A percentile compares a stretch with the other conserved stretches of the same genome.
These are phyloP conservation scores for Colletotrichum sp. DNA, from an alignment of 2,329 filamentous ascomycete genomes.

Conservation along the genomic window DNA sequence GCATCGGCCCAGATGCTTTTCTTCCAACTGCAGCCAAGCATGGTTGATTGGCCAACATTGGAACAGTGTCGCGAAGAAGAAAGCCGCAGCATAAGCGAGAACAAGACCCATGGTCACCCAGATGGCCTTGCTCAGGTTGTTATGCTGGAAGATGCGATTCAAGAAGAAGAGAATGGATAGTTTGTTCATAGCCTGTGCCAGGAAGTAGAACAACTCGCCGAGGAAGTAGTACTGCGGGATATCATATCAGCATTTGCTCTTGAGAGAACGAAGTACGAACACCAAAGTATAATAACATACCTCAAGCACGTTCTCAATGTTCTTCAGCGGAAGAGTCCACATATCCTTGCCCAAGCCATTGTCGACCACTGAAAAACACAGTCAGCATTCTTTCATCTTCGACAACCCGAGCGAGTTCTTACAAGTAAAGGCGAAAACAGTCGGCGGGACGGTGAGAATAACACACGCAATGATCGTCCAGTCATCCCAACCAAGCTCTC, in stretches of 20 bases:
- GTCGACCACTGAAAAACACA: slow-evolving; percentile 27
- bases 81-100: neutral
- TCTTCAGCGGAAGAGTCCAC: slow-evolving; percentile 33
- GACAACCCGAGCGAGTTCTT: neutral
- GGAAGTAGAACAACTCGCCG: slow-evolving; percentile 34
- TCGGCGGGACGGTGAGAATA: slow-evolving; percentile 29
- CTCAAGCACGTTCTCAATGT: slow-evolving; percentile 29
- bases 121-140: neutral
- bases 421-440: neutral
- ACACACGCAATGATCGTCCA: slow-evolving; percentile 36
- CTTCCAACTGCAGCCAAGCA: neutral
- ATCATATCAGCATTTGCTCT: accelerated
- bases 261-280: slow-evolving; percentile 23
- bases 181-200: slow-evolving; percentile 31
- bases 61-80: slow-evolving; percentile 3
- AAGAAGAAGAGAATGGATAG: slow-evolving; percentile 35
- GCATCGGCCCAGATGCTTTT: neutral
- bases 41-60: slow-evolving; percentile 8
- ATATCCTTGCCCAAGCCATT: slow-evolving; percentile 39
- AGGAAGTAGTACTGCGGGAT: slow-evolving; percentile 28
- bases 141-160: slow-evolving; percentile 32
- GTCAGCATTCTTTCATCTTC: neutral
- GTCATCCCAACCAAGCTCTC: slow-evolving; percentile 39
- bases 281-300: accelerated
- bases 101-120: neutral